phyloP scores from a whole-genome alignment of 805 yeast genomes.

The Candida nonsorbophila region DNA sequence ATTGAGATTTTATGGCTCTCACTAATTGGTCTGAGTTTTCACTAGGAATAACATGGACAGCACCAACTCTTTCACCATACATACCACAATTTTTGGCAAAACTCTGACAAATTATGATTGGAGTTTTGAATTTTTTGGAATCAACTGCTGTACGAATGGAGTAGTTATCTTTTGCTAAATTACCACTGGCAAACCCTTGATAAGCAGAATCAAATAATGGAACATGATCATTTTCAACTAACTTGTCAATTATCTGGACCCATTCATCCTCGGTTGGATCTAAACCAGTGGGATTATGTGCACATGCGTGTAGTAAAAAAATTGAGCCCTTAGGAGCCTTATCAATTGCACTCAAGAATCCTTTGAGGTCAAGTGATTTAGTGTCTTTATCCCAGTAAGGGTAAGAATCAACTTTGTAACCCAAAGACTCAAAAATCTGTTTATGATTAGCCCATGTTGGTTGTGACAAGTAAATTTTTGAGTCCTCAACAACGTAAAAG shows the following conservation, averaged over 20 bases:
- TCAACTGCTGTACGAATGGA: slow-evolving; percentile 66
- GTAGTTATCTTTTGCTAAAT: slow-evolving; percentile 75
- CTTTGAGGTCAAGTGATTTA: slow-evolving; percentile 68
- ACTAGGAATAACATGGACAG: slow-evolving; percentile 69
- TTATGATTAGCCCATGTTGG: slow-evolving; percentile 99
- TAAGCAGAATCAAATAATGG: slow-evolving; percentile 91
- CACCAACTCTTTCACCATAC: slow-evolving; percentile 97
- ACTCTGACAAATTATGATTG: slow-evolving; percentile 75
- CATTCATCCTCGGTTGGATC: slow-evolving; percentile 87
- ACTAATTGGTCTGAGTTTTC: slow-evolving; percentile 32
- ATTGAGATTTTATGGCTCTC: slow-evolving; percentile 65
- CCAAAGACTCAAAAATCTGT: slow-evolving; percentile 71
- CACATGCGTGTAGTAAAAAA: slow-evolving; percentile 87
- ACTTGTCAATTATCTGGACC: slow-evolving; percentile 59
- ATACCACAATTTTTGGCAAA: slow-evolving; percentile 95
- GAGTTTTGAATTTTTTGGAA: slow-evolving; percentile 20
- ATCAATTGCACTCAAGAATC: slow-evolving; percentile 57
- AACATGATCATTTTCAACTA: slow-evolving; percentile 60
- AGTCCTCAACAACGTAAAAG: slow-evolving; percentile 36
- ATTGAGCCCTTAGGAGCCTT: slow-evolving; percentile 71
- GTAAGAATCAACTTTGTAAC: slow-evolving; percentile 61
- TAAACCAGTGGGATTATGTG: slow-evolving; percentile 96
- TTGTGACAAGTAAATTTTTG: slow-evolving; percentile 61
- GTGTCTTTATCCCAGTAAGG: slow-evolving; percentile 81
- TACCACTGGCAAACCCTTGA: slow-evolving; percentile 95